Percentiles rank a stretch among this genome's conserved stretches.
Conservation (phyloP, 1,284 basidiomycete genomes). For the Sanghuangporus sanghuang region DNA sequence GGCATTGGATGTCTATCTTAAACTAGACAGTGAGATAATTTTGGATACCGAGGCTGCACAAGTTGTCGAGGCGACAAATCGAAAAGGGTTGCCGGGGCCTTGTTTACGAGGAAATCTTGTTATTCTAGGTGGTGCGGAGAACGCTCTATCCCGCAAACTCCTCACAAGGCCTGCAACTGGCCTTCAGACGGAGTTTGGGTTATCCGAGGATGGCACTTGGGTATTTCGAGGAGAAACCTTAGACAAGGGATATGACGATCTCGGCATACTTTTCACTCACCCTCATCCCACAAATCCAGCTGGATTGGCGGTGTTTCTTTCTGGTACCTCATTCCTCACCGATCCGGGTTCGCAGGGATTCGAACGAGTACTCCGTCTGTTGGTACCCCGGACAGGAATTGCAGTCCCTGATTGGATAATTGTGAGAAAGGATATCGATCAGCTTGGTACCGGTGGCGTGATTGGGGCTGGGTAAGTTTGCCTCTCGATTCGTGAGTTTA, state of each 20-base stretch:
- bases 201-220: slow-evolving; percentile 3
- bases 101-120: slow-evolving; percentile 44
- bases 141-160: slow-evolving; percentile 21
- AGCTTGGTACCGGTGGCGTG: slow-evolving; percentile 64
- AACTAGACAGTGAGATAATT: slow-evolving; percentile 61
- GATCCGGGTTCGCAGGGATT: slow-evolving; percentile 34
- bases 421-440: slow-evolving; percentile 45
- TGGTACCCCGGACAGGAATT: slow-evolving; percentile 78
- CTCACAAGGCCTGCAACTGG: background rate
- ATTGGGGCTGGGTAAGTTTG: slow-evolving; percentile 57
- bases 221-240: background rate
- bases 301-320: slow-evolving; percentile 50
- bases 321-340: slow-evolving; percentile 40
- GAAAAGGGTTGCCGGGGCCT: background rate
- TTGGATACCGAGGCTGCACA: slow-evolving; percentile 36
- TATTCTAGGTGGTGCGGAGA: slow-evolving; percentile 30
- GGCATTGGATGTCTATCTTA: slow-evolving; percentile 63
- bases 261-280: slow-evolving; percentile 64
- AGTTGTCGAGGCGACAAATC: background rate
- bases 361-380: slow-evolving; percentile 62
- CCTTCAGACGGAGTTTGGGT: slow-evolving; percentile 4
- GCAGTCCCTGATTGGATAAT: slow-evolving; percentile 73
- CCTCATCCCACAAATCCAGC: slow-evolving; percentile 49
- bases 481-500: background rate
- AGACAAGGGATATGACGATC: background rate